Evolutionary conservation across 495 filamentous ascomycete species (phyloP).

Genomic region (Rostrohypoxylon terebratum): DNA sequence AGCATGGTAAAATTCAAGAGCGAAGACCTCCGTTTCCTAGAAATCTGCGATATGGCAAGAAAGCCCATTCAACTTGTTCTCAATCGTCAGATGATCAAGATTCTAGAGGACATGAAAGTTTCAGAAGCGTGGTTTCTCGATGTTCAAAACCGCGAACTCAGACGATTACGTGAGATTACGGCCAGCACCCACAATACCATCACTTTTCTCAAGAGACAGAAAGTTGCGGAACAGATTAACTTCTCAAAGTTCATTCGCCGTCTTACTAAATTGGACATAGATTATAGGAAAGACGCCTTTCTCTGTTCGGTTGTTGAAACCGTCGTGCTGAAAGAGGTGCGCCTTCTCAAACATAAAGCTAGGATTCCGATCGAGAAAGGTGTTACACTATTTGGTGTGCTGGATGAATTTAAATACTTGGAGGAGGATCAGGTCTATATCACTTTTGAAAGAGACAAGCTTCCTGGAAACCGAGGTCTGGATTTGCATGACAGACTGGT

Average conservation of each 20-base stretch:
- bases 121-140: constrained; percentile 66
- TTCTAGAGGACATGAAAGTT: constrained; percentile 78
- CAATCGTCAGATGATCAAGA: constrained; percentile 83
- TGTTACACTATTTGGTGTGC: constrained; percentile 78
- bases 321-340: constrained; percentile 71
- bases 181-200: constrained; percentile 67
- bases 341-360: constrained; percentile 78
- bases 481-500: constrained; percentile 39
- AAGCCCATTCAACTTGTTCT: constrained; percentile 75
- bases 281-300: constrained; percentile 74
- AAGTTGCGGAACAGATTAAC: constrained; percentile 65
- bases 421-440: constrained; percentile 75
- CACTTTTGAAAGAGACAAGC: constrained; percentile 54
- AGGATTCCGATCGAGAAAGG: constrained; percentile 77
- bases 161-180: constrained; percentile 67
- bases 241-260: constrained; percentile 69
- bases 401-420: constrained; percentile 82
- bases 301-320: constrained; percentile 73
- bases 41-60: constrained; percentile 77
- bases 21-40: constrained; percentile 64
- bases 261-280: constrained; percentile 63
- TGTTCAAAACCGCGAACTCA: constrained; percentile 68
- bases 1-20: constrained; percentile 88
- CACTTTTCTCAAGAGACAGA: constrained; percentile 67
- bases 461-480: constrained; percentile 32